phyloP scores from a whole-genome alignment of 2,329 filamentous ascomycete species.

The Colletotrichum tabaci region DNA sequence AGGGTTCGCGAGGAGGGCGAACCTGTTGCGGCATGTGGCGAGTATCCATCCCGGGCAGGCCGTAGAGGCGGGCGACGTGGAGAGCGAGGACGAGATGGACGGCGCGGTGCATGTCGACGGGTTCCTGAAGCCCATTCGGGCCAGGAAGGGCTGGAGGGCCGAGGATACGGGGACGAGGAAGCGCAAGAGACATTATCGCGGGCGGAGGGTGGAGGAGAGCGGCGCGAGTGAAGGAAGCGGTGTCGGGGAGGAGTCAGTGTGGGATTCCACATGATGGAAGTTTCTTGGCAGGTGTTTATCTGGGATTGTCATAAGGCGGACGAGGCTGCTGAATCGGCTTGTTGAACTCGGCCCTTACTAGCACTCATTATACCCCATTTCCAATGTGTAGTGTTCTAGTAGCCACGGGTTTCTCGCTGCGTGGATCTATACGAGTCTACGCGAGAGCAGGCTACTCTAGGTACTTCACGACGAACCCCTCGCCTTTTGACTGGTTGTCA shows the following conservation, averaged over 20 bases:
- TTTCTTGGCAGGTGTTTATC: too few relatives aligned
- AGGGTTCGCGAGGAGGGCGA: conserved; percentile 54
- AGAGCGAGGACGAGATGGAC: conserved; percentile 67
- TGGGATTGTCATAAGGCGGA: background rate
- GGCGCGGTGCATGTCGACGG: conserved; percentile 79
- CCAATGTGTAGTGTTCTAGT: too few relatives aligned
- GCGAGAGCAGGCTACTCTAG: too few relatives aligned
- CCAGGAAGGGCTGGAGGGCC: conserved; percentile 61
- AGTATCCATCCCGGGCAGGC: conserved; percentile 56
- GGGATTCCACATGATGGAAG: conserved; percentile 23
- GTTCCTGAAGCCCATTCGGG: conserved; percentile 71
- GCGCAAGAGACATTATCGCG: conserved; percentile 38
- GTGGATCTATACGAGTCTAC: too few relatives aligned
- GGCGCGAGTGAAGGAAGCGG: conserved; percentile 14
- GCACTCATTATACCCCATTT: too few relatives aligned
- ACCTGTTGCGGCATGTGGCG: conserved; percentile 56
- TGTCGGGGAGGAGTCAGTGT: conserved; percentile 8
- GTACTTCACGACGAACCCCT: too few relatives aligned
- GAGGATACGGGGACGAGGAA: conserved; percentile 36
- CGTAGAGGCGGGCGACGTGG: conserved; percentile 54
- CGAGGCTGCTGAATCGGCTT: background rate
- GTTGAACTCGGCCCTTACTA: too few relatives aligned
- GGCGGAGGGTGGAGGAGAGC: conserved; percentile 29
- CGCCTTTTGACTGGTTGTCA: too few relatives aligned
- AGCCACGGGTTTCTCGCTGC: too few relatives aligned